These are phyloP conservation scores for Fusarium sp. DNA, from an alignment of 2,329 filamentous ascomycete genomes.

Conservation along the genomic window DNA sequence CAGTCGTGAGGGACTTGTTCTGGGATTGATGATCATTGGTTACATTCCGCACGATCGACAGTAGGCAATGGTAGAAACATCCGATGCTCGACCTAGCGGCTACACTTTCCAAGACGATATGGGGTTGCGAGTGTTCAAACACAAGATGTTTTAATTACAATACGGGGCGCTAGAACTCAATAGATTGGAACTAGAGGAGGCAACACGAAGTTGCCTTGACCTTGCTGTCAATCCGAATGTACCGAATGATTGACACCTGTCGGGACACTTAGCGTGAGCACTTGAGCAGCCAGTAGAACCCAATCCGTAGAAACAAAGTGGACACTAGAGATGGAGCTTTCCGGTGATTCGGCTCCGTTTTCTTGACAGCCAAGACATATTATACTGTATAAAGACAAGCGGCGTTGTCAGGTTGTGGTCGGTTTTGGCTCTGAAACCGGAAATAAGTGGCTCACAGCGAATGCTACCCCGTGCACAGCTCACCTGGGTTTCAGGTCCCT, in stretches of 20 bases:
- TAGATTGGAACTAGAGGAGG: conserved; percentile 15
- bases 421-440: conserved; percentile 19
- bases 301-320: not conserved
- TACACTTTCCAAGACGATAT: not conserved
- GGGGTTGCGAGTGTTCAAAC: conserved; percentile 2
- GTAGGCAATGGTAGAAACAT: not conserved
- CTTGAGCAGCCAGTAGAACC: not conserved
- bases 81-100: not conserved
- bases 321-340: not conserved
- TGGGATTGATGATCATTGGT: not conserved
- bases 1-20: not conserved
- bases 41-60: not conserved
- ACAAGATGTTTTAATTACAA: conserved; percentile 10
- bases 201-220: not conserved
- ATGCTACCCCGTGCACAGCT: conserved; percentile 1
- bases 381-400: not conserved
- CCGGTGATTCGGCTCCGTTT: not conserved
- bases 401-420: not conserved
- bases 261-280: not conserved
- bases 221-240: conserved; percentile 5
- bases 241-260: conserved; percentile 4
- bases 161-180: conserved; percentile 17
- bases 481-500: conserved; percentile 30
- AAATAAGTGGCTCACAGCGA: not conserved
- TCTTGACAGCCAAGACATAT: not conserved